Base-by-base conservation (phyloP, 331 rosid species). In the Malus hybrid region DNA sequence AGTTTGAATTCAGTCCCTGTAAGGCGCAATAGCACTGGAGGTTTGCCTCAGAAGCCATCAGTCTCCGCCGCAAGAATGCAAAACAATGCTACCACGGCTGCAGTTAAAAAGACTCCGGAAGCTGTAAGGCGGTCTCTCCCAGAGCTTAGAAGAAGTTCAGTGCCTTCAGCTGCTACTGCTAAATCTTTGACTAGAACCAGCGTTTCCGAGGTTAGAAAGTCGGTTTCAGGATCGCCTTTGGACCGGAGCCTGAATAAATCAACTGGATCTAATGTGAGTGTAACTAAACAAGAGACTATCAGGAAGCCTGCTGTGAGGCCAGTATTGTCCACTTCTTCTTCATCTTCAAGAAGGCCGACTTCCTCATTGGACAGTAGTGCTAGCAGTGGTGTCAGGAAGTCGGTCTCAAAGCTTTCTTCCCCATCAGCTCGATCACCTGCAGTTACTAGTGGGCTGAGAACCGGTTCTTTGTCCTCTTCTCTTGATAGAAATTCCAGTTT, bases 11-110 rank as follows among this genome's bases (percentile, higher is more conserved):
- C 93, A 29, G 80, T 80, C 80, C 81, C 93, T 6, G 86, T 18
- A 44, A 83, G 97, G 81, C 82, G 93, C 74, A 95, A 79, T 74
- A 92, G 93, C 62, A 88, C 93, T 3, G 97, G 99, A 65, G 97
- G 88, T 24, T 74, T 88, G 75, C 76, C 78, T 3, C 93, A 85
- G 90, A 93, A 85, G 81, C 60, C 87, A 18, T 57, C 86, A 59
- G 80, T 92, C 39, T 84, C 86, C 42, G 69, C 88, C 5, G 52
- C 67, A 4, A 76, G 75, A 65, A 70, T 54, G 59, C 86, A 70
- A 83, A 59, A n/a, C 80, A 69, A 59, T 60, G 79, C 62, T 5
- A 80, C 80, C 55, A 70, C 83, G 16, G 39, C 67, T 70, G 79
- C 82, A 20, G 79, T 82, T 19, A 79, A n/a, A 78, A 89, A 59